Percentiles rank a stretch among this genome's conserved stretches.
These are phyloP conservation scores for Creolimax fragrantissima DNA, from an alignment of 78 protist genomes.

Conservation along the genomic window DNA sequence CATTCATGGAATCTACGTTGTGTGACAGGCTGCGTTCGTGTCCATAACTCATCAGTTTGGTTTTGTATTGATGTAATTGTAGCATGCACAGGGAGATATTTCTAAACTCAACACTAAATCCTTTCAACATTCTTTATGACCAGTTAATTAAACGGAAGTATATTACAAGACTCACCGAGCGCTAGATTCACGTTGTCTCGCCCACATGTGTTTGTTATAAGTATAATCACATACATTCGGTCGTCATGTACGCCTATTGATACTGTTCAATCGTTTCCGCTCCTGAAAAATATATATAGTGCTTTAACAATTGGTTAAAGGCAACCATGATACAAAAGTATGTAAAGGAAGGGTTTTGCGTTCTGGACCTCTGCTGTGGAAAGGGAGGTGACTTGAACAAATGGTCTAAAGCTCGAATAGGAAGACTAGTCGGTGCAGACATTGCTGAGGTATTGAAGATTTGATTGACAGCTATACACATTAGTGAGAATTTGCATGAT, in stretches of 20 bases:
- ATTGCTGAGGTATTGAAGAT: not conserved
- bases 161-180: too few species aligned
- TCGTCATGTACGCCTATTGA: not conserved
- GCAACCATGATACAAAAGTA: not conserved
- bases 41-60: too few species aligned
- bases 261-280: not conserved
- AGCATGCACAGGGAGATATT: too few species aligned
- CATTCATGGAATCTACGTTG: too few species aligned
- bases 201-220: too few species aligned
- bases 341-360: not conserved
- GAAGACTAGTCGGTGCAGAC: slow-evolving; percentile 3
- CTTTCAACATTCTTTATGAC: too few species aligned
- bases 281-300: not conserved
- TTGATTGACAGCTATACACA: not conserved
- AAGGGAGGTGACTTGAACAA: slow-evolving; percentile 24
- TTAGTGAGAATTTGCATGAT: not conserved
- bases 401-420: not conserved
- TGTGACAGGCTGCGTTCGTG: too few species aligned
- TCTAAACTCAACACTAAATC: too few species aligned
- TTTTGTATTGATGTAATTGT: too few species aligned
- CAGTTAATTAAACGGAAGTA: too few species aligned
- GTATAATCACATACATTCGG: not conserved
- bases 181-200: too few species aligned
- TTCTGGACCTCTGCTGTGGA: slow-evolving; percentile 21
- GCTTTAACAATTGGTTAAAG: slow-evolving; percentile 20